A percentile compares a stretch with the other conserved stretches of the same genome.
These are phyloP conservation scores for Oxyria digyna DNA, from an alignment of 148 eudicot species.

Conservation along the genomic window DNA sequence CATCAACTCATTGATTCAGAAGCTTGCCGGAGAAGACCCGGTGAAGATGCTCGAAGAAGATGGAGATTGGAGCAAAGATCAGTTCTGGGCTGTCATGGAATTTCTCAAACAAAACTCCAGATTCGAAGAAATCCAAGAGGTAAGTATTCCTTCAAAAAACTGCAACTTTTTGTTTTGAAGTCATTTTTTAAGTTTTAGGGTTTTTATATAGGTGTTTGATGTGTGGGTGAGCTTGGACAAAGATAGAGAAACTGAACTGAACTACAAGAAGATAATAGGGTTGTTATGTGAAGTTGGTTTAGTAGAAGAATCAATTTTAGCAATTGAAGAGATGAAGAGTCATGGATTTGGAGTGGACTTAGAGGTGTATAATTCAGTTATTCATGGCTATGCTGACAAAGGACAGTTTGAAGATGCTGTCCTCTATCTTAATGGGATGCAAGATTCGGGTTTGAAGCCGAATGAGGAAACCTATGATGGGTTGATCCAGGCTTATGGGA, in stretches of 20 bases:
- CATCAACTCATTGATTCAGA: conserved; percentile 10
- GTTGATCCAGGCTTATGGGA: conserved; percentile 26
- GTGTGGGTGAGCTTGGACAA: conserved; percentile 21
- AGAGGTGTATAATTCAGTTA: conserved; percentile 17
- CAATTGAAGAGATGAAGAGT: conserved; percentile 21
- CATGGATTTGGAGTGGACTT: conserved; percentile 12
- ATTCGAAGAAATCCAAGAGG: conserved; percentile 21
- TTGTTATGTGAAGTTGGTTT: conserved; percentile 21
- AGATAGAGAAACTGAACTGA: conserved; percentile 16
- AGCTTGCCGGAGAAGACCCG: conserved; percentile 14
- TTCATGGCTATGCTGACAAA: conserved; percentile 22
- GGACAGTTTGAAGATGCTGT: conserved; percentile 29
- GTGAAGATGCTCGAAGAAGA: conserved; percentile 23
- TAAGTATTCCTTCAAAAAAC: background rate
- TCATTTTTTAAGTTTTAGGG: background rate
- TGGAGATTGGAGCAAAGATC: conserved; percentile 30
- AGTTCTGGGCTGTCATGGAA: conserved; percentile 25
- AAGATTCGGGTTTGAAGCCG: conserved; percentile 18
- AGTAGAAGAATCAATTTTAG: conserved; percentile 18
- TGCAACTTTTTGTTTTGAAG: conserved; percentile 1
- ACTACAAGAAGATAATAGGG: conserved; percentile 21
- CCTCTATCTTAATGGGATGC: conserved; percentile 29
- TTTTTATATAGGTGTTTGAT: conserved; percentile 24
- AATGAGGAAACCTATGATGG: conserved; percentile 27
- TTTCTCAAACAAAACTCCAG: conserved; percentile 20